A percentile compares a stretch with the other conserved stretches of the same genome.
Evolutionary conservation across 2,329 filamentous ascomycete genomes (phyloP).

Genomic region (Drechslera avenae): DNA sequence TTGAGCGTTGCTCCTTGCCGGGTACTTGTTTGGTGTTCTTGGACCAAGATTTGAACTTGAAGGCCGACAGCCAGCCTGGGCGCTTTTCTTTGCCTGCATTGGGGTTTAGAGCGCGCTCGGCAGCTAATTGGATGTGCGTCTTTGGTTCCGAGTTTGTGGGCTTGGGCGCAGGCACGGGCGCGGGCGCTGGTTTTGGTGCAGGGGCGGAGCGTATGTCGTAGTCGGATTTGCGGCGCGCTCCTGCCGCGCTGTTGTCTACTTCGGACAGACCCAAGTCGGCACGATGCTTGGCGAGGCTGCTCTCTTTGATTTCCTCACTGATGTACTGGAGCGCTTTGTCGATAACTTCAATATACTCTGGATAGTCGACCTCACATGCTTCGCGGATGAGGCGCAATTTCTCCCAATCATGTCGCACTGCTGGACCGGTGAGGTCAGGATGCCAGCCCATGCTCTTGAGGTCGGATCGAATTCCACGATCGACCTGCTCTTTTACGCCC

Average conservation of each 20-base stretch:
- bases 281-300: constrained; percentile 25
- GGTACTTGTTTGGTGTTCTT: constrained; percentile 24
- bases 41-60: constrained; percentile 38
- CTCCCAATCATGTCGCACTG: constrained; percentile 43
- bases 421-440: constrained; percentile 47
- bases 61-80: constrained; percentile 37
- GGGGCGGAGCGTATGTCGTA: constrained; percentile 23
- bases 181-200: background rate
- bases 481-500: constrained; percentile 52
- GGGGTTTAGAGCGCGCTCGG: constrained; percentile 25
- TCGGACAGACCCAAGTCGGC: constrained; percentile 21
- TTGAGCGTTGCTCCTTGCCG: constrained; percentile 26
- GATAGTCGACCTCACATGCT: constrained; percentile 51
- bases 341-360: constrained; percentile 51
- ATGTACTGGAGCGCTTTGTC: constrained; percentile 53
- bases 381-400: constrained; percentile 54
- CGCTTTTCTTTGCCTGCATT: constrained; percentile 34
- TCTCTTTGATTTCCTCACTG: constrained; percentile 41
- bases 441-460: constrained; percentile 57
- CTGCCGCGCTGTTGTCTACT: constrained; percentile 8
- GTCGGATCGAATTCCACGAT: constrained; percentile 52
- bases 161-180: background rate
- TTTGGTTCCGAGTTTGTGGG: constrained; percentile 15
- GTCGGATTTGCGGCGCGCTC: constrained; percentile 31
- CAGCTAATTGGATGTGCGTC: constrained; percentile 29